Base-by-base conservation (phyloP, 495 filamentous ascomycete genomes). In the Pseudoneurospora amorphoporcata region DNA sequence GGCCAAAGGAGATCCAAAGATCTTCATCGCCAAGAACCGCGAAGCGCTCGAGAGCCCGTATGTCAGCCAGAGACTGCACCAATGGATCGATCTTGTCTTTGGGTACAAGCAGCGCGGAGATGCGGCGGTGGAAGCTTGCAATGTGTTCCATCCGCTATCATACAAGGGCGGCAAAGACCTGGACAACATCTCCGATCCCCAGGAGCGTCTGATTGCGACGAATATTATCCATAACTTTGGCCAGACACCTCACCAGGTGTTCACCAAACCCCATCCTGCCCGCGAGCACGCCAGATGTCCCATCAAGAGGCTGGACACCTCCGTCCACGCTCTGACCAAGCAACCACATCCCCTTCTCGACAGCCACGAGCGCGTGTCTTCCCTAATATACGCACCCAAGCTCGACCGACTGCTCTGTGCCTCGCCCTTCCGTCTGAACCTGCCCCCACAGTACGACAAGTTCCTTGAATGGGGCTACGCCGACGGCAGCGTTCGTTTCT, bases 191-290 rank as follows among this genome's bases (percentile, higher is more conserved):
- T 88, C 90, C 47, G 95, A 99, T 77, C 92, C 92, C 0, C 87
- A 92, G 71, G 94, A 97, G 79, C 86, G 92, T 42, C 82, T 92
- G 19, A 92, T 92, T 5, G 94, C 93, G 0, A 97, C 97, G 75
- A 92, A 93, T 35, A 97, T 97, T 77, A 97, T 99, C 73, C 94
- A 99, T 81, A 98, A 98, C 77, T 99, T 99, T 81, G 95, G 95
- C 2, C 95, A 99, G 79, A 99, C 96, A 14, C 96, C 96, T 3
- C 89, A 95, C 80, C 95, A 99, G 80, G 90, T 98, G 23, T 99
- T 98, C 80, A 89, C 89, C 39, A 89, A 90, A 73, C 85, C 90
- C 17, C 95, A 99, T 81, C 88, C 90, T 8, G 79, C 86, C 41
- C 87, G 91, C 45, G 94, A 98, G 75, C 86, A 90, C 53, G 81